Base-by-base conservation (phyloP, 106 monocot species). In the Apostasia ramifera region DNA sequence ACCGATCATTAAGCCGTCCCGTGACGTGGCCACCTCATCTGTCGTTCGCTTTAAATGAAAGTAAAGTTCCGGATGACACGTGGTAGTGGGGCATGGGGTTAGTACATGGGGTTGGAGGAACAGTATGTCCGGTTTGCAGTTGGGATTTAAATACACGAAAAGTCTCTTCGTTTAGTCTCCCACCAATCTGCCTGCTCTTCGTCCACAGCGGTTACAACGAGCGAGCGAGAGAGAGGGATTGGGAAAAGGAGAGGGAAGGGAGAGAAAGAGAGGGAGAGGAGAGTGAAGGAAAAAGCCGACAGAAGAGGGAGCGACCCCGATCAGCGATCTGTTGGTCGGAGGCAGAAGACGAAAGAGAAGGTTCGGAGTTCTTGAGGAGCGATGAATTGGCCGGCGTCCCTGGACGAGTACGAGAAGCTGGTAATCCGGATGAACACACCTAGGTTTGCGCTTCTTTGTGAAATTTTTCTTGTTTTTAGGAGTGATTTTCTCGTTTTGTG, bases 371-470 rank as follows among this genome's bases (percentile, higher is more conserved):
- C 26, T 0, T 26, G 26, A 26, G 26, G 40, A 48, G 14, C 66
- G 59, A 81, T 81, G 85, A 74, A 71, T 52, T 78, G 77, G 81
- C 53, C 68, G 37, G 46, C 65, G 66, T 70, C 55, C 43, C 55
- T 76, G 68, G 82, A 88, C 46, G 88, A 82, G 74, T 88, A 84
- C 76, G 80, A 88, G 74, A 88, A 84, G 76, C 77, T 85, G 1
- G 80, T 85, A 50, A 74, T 74, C 65, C 68, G 85, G 57, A 85
- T 89, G 89, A 85, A 85, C 73, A 82, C 71, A n/a, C 89, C 89
- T 6, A 78, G 88, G 88, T 88, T 51, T 8, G 59, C 8, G 11
- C 61, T 50, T 14, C 1, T 59, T 38, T 47, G 3, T 40, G 6
- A 5, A 3, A 11, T 59, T 55, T 64, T 44, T 7, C 0, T 4